These are phyloP conservation scores for Sporothrix sp. DNA, from an alignment of 2,329 filamentous ascomycete species.

Conservation along the genomic window DNA sequence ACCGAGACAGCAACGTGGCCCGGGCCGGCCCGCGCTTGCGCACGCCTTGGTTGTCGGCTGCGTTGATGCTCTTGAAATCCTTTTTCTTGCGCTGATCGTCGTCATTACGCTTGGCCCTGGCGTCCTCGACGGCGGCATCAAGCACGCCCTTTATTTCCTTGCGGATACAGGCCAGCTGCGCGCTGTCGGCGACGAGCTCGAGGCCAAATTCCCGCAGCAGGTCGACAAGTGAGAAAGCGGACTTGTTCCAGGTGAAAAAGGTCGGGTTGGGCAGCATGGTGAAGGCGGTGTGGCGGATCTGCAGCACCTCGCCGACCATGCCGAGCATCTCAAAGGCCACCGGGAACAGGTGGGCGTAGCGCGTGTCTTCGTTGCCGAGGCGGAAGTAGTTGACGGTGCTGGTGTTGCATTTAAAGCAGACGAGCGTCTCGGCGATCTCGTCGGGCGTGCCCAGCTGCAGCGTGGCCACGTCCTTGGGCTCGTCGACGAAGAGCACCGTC, in stretches of 20 bases:
- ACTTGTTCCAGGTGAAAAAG: conserved; percentile 40
- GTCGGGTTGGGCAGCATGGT: conserved; percentile 50
- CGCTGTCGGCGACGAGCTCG: neutral
- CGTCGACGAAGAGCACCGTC: conserved; percentile 29
- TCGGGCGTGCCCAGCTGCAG: conserved; percentile 38
- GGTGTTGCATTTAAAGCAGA: conserved; percentile 44
- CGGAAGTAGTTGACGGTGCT: conserved; percentile 40
- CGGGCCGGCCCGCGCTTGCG: neutral
- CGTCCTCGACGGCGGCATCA: conserved; percentile 22
- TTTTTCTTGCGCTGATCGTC: neutral
- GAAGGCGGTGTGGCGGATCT: conserved; percentile 40
- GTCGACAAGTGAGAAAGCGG: conserved; percentile 34
- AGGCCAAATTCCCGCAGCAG: conserved; percentile 25
- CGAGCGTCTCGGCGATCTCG: conserved; percentile 43
- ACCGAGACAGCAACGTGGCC: too few species aligned
- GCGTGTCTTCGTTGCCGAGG: conserved; percentile 24
- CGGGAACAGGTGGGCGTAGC: conserved; percentile 40
- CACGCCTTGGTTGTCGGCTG: neutral
- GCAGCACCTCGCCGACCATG: conserved; percentile 43
- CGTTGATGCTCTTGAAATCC: neutral
- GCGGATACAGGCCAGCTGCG: conserved; percentile 1
- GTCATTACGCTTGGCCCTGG: neutral
- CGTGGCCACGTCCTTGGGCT: conserved; percentile 32
- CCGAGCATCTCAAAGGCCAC: conserved; percentile 49
- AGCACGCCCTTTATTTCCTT: conserved; percentile 20